A percentile compares a stretch with the other conserved stretches of the same genome.
These are phyloP conservation scores for Solanum verrucosum DNA, from an alignment of 257 asterid genomes.

Conservation along the genomic window DNA sequence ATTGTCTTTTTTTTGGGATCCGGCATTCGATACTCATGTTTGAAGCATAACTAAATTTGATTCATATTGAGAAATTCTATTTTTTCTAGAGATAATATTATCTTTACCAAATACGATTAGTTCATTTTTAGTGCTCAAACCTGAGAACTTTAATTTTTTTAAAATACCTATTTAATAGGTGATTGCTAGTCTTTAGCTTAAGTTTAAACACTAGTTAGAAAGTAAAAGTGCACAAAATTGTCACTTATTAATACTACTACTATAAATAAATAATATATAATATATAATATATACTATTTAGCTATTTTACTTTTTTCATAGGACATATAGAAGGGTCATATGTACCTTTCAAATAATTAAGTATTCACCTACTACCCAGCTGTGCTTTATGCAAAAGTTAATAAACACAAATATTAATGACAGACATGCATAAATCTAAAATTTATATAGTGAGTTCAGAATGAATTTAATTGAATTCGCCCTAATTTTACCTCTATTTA, in stretches of 20 bases:
- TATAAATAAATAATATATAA: not conserved
- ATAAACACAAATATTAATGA: not conserved
- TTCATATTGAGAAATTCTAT: not conserved
- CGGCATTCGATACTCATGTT: not conserved
- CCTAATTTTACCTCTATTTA: not conserved
- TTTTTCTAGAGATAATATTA: not conserved
- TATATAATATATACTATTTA: not conserved
- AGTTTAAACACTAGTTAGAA: too few species aligned
- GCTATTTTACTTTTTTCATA: not conserved
- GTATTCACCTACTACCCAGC: not conserved
- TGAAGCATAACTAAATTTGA: not conserved
- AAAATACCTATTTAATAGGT: not conserved
- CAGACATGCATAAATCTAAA: not conserved
- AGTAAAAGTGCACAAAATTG: not conserved
- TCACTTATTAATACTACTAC: not conserved
- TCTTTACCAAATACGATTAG: not conserved
- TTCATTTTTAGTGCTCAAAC: not conserved
- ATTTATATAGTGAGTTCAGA: not conserved
- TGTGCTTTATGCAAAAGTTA: not conserved
- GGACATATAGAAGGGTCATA: not conserved
- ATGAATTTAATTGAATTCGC: not conserved
- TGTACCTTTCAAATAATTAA: not conserved
- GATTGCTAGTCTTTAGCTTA: not conserved
- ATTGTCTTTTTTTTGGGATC: too few species aligned
- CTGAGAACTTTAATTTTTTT: not conserved